Conservation (phyloP, 495 filamentous ascomycete species). For the Aspergillus sclerotiicarbonarius region DNA sequence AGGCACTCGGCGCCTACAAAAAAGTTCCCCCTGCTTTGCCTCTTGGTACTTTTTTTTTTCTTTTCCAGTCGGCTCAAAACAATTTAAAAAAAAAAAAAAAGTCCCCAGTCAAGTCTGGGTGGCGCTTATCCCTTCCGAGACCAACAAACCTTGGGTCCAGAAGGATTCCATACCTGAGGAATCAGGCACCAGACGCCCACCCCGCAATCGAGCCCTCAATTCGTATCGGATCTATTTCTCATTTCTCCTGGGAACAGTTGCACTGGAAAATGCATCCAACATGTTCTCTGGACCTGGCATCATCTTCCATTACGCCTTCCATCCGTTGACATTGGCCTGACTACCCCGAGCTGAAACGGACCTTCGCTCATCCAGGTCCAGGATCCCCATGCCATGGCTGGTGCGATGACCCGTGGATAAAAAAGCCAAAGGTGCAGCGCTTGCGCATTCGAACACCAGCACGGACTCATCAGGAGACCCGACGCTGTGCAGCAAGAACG, state of each 20-base stretch:
- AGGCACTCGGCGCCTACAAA: slow-evolving; percentile 3
- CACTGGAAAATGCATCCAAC: too few species aligned
- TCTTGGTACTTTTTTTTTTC: slow-evolving; percentile 18
- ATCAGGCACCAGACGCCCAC: slow-evolving; percentile 9
- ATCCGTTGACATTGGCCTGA: slow-evolving; percentile 6
- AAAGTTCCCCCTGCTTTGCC: background rate
- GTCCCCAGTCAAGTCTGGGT: slow-evolving; percentile 11
- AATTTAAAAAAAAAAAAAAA: slow-evolving; percentile 18
- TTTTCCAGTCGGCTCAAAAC: slow-evolving; percentile 25
- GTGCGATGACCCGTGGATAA: slow-evolving; percentile 13
- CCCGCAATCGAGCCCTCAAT: background rate
- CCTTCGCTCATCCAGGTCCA: slow-evolving; percentile 10
- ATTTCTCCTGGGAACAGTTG: too few species aligned
- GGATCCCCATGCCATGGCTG: slow-evolving; percentile 8
- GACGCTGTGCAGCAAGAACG: slow-evolving; percentile 12
- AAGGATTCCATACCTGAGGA: slow-evolving; percentile 8
- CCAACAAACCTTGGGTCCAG: slow-evolving; percentile 2
- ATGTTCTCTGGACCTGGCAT: too few species aligned
- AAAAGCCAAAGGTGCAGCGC: slow-evolving; percentile 1
- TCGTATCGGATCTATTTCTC: too few species aligned
- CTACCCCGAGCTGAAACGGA: background rate
- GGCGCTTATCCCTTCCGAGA: slow-evolving; percentile 21
- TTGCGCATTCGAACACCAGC: slow-evolving; percentile 12
- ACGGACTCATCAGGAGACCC: slow-evolving; percentile 25
- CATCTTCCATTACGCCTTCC: background rate